Base-by-base conservation (phyloP, 73 alveolate species). In the Breviolum minutum region DNA sequence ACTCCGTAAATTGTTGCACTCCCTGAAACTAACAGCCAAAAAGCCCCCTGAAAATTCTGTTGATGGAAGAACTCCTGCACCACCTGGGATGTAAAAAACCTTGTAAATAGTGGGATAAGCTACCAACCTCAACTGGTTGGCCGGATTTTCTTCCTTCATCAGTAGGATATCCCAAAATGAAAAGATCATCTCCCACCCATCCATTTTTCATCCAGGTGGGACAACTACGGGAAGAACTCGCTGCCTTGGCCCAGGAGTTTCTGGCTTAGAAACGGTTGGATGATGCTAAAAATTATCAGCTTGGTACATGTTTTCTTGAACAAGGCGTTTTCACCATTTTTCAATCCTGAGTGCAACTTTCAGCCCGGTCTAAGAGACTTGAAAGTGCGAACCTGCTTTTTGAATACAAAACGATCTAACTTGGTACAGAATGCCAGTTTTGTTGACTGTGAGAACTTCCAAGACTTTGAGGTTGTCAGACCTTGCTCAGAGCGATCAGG, bases 221-320 rank as follows among this genome's bases (percentile, higher is more conserved):
- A 11, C 95, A 89, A 71, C 85, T 89, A 6, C 95, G 95, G 17
- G 84, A 89, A 29, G 86, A 89, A 20, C 86, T 89, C 27, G 95
- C 95, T 10, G 40, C 27, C 62, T 40, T 89, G 48, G 95, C 95
- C 6, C 86, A 89, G 11, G 86, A 89, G 95, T 61, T 24, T 32
- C 82, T 40, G 5, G 5, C 54, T 40, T 40, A 40, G 77, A 68
- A 68, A 14, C 17, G 77, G n/a, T 4, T 68, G 3, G 77, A 68
- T 22, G 24, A 2, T 68, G 77, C 77, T 17, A 68, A 22, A 68
- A 22, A 2, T 68, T 22, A 68, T 17, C 24, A 22, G 77, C 77
- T 68, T 68, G 77, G n/a, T 4, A 68, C n/a, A 68, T 17, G 54
- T 40, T 40, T 40, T 40, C 3, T 40, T 68, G 24, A 68, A 22